These are phyloP conservation scores for Xylaria scruposa DNA, from an alignment of 495 filamentous ascomycete species.

Conservation along the genomic window DNA sequence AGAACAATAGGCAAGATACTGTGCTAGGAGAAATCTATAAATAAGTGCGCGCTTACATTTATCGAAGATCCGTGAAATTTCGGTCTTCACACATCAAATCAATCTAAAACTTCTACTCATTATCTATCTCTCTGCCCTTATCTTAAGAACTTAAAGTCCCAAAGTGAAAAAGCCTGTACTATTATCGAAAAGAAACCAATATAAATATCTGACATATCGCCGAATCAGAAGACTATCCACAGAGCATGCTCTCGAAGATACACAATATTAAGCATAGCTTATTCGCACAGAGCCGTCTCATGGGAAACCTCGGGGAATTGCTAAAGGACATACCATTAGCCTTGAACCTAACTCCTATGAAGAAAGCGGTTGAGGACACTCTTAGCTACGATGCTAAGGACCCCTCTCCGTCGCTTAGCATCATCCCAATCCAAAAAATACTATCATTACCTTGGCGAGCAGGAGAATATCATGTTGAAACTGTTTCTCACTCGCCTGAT, in stretches of 20 bases:
- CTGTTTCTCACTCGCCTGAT: background rate
- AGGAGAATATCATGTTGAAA: background rate
- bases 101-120: too few relatives aligned
- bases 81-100: too few relatives aligned
- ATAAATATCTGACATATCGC: background rate
- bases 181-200: background rate
- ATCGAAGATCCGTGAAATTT: too few relatives aligned
- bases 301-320: background rate
- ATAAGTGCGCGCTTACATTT: too few relatives aligned
- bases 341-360: background rate
- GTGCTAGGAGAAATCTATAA: too few relatives aligned
- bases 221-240: background rate
- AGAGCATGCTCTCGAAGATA: background rate
- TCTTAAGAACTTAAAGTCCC: too few relatives aligned
- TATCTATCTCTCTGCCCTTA: too few relatives aligned
- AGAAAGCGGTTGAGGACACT: background rate
- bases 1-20: too few relatives aligned
- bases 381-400: background rate
- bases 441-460: background rate
- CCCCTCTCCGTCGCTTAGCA: background rate
- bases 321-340: background rate
- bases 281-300: background rate
- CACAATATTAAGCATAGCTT: background rate
- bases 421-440: background rate
- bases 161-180: too few relatives aligned